phyloP scores from a whole-genome alignment of 2,329 filamentous ascomycete species.

The Claviceps cyperi region DNA sequence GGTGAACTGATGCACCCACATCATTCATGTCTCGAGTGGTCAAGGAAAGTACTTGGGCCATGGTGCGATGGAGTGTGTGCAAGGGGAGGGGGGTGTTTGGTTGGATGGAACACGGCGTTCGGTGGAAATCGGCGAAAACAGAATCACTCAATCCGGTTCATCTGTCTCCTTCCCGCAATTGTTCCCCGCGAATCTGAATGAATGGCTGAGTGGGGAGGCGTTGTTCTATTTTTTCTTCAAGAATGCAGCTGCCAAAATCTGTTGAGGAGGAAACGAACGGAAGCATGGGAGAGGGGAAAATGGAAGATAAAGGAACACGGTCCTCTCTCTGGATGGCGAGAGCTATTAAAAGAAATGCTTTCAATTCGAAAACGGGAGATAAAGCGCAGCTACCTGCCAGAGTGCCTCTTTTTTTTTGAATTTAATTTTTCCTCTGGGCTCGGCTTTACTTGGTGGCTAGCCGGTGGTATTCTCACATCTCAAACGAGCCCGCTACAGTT shows the following conservation, averaged over 20 bases:
- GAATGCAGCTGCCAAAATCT: not conserved
- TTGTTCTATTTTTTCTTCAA: not conserved
- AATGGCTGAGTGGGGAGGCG: not conserved
- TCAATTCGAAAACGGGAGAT: constrained; percentile 3
- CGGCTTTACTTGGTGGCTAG: not conserved
- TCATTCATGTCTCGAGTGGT: constrained; percentile 11
- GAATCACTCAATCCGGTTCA: constrained; percentile 1
- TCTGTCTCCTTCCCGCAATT: not conserved
- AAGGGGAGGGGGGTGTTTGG: not conserved
- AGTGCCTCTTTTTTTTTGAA: not conserved
- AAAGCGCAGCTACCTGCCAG: constrained; percentile 2
- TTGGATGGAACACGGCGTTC: not conserved
- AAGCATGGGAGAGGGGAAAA: not conserved
- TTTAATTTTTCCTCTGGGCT: not conserved
- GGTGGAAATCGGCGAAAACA: constrained; percentile 3
- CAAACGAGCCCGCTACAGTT: not conserved
- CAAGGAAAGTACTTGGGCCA: constrained; percentile 14
- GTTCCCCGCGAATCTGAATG: not conserved
- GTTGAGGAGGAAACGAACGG: not conserved
- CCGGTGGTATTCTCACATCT: constrained; percentile 5
- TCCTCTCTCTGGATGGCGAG: constrained; percentile 3
- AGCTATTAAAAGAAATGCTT: constrained; percentile 7
- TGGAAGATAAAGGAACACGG: not conserved
- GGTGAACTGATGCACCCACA: constrained; percentile 9
- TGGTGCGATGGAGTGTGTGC: constrained; percentile 4